Evolutionary conservation across 176 grass and related monocot species (phyloP), one percentile per base, ranked within the genome.

Genomic region (Lolium rigidum): DNA sequence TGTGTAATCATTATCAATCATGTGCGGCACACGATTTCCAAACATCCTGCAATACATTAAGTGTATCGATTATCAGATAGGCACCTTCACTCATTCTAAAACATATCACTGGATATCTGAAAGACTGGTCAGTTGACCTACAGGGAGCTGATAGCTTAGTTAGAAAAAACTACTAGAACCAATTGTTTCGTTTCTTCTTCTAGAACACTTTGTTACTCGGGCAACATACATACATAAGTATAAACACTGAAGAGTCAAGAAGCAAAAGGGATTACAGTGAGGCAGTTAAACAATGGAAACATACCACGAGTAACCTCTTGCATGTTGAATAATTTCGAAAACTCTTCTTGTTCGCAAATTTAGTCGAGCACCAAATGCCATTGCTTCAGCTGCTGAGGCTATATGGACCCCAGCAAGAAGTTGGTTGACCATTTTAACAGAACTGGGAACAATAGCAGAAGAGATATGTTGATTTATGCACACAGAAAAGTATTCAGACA

Each of bases 371-470:
- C 88, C 93, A 92, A 95, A 94, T 74, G 95, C 91, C 90, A 98
- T 95, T 78, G 91, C 93, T 90, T 98, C 95, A 83, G 95, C 93
- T 77, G 95, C 92, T 31, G 95, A 90, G 81, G 86, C 90, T 84
- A 98, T 98, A 93, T 98, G 95, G 76, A 98, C 93, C 67, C 95
- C 95, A 87, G 95, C 93, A 89, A 98, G 95, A 84, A 98, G 88
- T 80, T 98, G 95, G 85, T 98, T 98, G 48, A 98, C 95, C 95
- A 98, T 98, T 87, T 98, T 98, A 54, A 98, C 90, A 82, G 95
- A 98, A 84, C 95, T 97, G 92, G 79, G 74, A 64, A 94, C 38
- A 81, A 88, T 77, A 50, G 43, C 9, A 86, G 16, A 88, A 81
- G 20, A 74, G 10, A 54, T 16, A 74, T 76, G 69, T 24, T 39